Evolutionary conservation across 345 rosid species (phyloP).

Genomic region (Citrus sinensis): DNA sequence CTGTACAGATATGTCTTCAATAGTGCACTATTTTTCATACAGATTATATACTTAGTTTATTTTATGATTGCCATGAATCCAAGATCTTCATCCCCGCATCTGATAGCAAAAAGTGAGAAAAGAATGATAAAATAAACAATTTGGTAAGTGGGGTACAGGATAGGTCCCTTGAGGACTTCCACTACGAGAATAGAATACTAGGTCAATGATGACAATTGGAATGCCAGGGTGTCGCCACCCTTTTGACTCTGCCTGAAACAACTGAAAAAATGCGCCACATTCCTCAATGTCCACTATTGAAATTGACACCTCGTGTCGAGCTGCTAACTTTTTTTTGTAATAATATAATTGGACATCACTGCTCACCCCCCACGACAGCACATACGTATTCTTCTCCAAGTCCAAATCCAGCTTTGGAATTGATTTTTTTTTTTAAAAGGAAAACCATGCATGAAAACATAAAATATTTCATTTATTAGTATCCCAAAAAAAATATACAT

Average conservation of each 20-base stretch:
- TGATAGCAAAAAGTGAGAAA: not conserved
- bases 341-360: not conserved
- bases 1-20: conserved; percentile 22
- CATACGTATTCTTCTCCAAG: not conserved
- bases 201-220: not conserved
- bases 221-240: not conserved
- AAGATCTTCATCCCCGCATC: not conserved
- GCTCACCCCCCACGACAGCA: not conserved
- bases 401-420: not conserved
- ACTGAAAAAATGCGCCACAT: not conserved
- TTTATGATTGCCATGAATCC: not conserved
- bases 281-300: not conserved
- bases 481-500: too few species aligned
- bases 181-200: too few species aligned
- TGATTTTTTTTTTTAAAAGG: not conserved
- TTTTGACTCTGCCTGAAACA: not conserved
- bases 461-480: not conserved
- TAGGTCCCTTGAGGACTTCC: not conserved
- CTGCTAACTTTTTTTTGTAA: not conserved
- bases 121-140: not conserved
- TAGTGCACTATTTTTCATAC: not conserved
- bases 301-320: not conserved
- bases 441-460: too few species aligned
- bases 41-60: not conserved
- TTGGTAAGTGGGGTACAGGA: not conserved